Evolutionary conservation across 2,329 filamentous ascomycete genomes (phyloP).

Genomic region (Graphiopsis chlorocephala): DNA sequence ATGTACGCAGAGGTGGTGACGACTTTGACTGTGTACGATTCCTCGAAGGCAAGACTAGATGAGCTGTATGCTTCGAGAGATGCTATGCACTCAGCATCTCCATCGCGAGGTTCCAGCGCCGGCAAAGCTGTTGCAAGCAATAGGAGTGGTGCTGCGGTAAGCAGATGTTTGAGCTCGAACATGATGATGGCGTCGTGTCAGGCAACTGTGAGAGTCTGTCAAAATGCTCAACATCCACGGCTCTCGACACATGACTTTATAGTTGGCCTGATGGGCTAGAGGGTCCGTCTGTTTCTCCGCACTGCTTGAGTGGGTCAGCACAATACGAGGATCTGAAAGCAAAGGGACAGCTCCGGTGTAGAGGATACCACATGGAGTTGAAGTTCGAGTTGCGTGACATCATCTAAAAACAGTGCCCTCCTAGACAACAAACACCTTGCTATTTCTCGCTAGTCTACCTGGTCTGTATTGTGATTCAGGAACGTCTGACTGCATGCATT

Average conservation of each 20-base stretch:
- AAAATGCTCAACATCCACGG: not conserved
- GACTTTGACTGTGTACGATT: not conserved
- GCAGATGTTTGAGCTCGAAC: not conserved
- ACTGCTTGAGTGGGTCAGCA: not conserved
- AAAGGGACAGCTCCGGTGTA: not conserved
- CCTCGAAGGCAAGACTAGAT: not conserved
- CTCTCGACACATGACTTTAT: not conserved
- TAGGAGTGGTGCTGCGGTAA: not conserved
- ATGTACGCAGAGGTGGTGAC: not conserved
- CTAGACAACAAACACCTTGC: not conserved
- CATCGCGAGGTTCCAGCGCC: not conserved
- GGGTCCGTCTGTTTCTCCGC: not conserved
- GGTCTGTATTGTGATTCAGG: not conserved
- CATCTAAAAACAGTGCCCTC: not conserved
- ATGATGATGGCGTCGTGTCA: not conserved
- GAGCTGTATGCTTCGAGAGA: not conserved
- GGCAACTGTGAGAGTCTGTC: not conserved
- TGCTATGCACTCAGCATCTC: slow-evolving; percentile 3
- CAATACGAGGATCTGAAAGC: not conserved
- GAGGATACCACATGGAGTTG: not conserved
- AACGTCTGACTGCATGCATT: not conserved
- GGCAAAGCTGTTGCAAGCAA: not conserved
- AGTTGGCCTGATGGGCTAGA: not conserved
- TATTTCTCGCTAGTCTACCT: not conserved
- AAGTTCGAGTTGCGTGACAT: not conserved